Base-by-base conservation (phyloP, 305 asterid genomes). In the Petunia hybrid region DNA sequence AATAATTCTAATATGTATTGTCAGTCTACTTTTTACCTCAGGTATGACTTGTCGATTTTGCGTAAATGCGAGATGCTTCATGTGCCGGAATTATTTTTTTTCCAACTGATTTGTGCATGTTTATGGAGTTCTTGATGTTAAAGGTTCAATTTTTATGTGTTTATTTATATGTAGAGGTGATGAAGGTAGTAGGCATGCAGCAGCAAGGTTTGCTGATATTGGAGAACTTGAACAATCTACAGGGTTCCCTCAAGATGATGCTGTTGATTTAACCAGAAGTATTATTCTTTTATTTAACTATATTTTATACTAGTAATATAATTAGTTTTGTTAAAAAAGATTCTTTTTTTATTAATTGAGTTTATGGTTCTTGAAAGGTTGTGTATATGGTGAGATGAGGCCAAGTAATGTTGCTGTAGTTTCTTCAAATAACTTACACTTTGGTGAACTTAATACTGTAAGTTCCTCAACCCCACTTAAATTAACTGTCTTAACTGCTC, bases 191-290 rank as follows among this genome's bases (percentile, higher is more conserved):
- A 86, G 92, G 85, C 86, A 83, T 80, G 92, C 88, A 61, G 91
- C 88, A 57, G 77, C 91, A 22, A 91, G 94, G 13, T 89, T 85
- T 84, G 78, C 84, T 85, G 98, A 93, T 85, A 90, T 93, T 83
- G 97, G 97, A 70, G 98, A 93, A 89, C 97, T 93, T 59, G 95
- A 91, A 79, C 95, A 95, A 82, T 89, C 97, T 16, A 71, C 90
- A 78, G 91, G 88, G 41, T 91, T 93, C 84, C 92, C 89, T 80
- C 92, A 87, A 65, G 91, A 89, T 79, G 90, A 87, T 82, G 90
- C 92, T 89, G 87, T 90, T 84, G 88, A 89, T 92, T 91, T 91
- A 83, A 89, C 91, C 92, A 86, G 87, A 91, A 89, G 98, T 93
- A 90, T 84, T 77, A 13, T 42, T 39, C 57, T 31, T 64, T 42